phyloP scores from a whole-genome alignment of 352 stramenopile genomes.

The Pythium brachiatum region DNA sequence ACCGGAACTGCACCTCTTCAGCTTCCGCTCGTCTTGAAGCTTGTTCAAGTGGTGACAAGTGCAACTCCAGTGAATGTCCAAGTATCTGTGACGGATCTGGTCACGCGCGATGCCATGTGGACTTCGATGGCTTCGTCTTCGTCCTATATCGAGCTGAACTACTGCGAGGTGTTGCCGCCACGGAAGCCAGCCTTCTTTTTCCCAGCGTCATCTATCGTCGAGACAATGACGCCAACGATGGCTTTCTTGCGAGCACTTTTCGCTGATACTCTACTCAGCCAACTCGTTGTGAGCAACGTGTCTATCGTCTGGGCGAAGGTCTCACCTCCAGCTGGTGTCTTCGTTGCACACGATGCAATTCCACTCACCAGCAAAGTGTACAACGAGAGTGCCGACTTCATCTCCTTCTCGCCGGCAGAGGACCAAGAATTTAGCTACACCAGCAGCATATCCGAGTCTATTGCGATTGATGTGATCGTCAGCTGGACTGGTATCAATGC shows the following conservation, averaged over 20 bases:
- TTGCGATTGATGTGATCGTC: constrained; percentile 18
- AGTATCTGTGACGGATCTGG: not conserved
- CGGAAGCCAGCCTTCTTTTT: constrained; percentile 16
- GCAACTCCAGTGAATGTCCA: constrained; percentile 4
- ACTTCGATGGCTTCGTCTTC: not conserved
- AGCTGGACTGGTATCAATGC: constrained; percentile 7
- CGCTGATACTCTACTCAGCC: not conserved
- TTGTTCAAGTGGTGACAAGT: constrained; percentile 9
- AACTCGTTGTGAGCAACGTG: not conserved
- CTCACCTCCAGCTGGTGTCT: not conserved
- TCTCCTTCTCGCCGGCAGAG: not conserved
- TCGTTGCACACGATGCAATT: not conserved
- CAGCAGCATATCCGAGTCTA: constrained; percentile 3
- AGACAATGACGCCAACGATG: not conserved
- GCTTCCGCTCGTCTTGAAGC: constrained; percentile 22
- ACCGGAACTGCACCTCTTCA: not conserved
- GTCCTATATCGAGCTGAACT: constrained; percentile 10
- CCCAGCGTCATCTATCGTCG: not conserved
- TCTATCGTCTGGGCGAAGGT: constrained; percentile 12
- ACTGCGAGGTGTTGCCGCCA: constrained; percentile 15
- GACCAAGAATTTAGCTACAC: constrained; percentile 3
- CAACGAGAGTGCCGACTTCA: constrained; percentile 15
- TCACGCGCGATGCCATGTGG: constrained; percentile 1
- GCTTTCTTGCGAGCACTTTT: constrained; percentile 7
- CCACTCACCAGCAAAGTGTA: not conserved